These are phyloP conservation scores for Tillandsia fasciculata DNA, from an alignment of 176 grass and related monocot genomes.

Conservation along the genomic window DNA sequence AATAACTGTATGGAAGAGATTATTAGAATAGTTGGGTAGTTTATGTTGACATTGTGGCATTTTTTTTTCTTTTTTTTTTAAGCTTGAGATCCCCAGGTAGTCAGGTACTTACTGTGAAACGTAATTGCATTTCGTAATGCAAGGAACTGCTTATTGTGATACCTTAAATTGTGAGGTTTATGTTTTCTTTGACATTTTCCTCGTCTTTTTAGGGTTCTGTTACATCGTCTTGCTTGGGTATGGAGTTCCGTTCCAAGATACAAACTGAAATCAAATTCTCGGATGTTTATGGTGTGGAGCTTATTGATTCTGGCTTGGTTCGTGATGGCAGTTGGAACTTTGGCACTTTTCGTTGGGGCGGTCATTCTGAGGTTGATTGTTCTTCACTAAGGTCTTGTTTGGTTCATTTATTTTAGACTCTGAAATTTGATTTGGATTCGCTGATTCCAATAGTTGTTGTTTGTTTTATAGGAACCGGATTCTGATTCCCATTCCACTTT, in stretches of 20 bases:
- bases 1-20: no score
- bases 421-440: no score
- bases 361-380: conserved; percentile 42
- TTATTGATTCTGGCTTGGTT: conserved; percentile 45
- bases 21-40: no score
- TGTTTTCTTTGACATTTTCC: background rate
- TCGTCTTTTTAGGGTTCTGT: conserved; percentile 32
- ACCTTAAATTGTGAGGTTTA: background rate
- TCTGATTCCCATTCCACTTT: no score
- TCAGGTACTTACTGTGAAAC: background rate
- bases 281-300: conserved; percentile 78
- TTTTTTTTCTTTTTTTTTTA: background rate
- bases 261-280: conserved; percentile 45
- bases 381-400: background rate
- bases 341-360: conserved; percentile 29
- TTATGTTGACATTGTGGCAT: background rate
- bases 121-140: background rate
- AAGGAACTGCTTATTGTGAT: background rate
- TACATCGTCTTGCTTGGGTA: conserved; percentile 42
- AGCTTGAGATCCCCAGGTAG: no score
- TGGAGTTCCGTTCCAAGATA: conserved; percentile 33
- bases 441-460: no score
- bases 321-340: conserved; percentile 35
- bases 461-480: no score
- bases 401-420: background rate